These are phyloP conservation scores for Exophiala alcalophila DNA, from an alignment of 2,329 filamentous ascomycete genomes.

Conservation along the genomic window DNA sequence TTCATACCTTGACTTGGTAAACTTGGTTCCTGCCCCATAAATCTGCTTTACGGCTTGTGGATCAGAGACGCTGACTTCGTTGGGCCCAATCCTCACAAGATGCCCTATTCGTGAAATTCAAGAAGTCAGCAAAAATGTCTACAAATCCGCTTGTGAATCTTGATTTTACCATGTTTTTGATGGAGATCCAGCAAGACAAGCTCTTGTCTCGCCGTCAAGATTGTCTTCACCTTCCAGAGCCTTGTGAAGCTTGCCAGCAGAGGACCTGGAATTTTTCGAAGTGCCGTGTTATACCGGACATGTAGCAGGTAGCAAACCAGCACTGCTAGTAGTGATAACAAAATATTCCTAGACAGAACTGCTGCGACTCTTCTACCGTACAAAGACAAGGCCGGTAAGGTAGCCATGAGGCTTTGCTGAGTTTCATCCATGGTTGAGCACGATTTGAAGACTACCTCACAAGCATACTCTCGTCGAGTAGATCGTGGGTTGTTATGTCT, in stretches of 20 bases:
- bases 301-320: too few relatives aligned
- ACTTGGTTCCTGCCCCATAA: slow-evolving; percentile 53
- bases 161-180: slow-evolving; percentile 67
- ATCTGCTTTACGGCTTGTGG: slow-evolving; percentile 70
- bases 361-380: too few relatives aligned
- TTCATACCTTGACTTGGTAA: slow-evolving; percentile 8
- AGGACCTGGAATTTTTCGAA: slow-evolving; percentile 68
- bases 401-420: too few relatives aligned
- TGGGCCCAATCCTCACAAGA: slow-evolving; percentile 71
- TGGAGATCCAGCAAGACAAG: slow-evolving; percentile 66
- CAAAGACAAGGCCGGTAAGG: too few relatives aligned
- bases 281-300: too few relatives aligned
- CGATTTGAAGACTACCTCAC: too few relatives aligned
- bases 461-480: too few relatives aligned
- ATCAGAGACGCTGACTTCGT: slow-evolving; percentile 68
- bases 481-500: too few relatives aligned
- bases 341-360: too few relatives aligned
- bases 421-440: too few relatives aligned
- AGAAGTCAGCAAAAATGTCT: slow-evolving; percentile 32
- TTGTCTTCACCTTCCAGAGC: slow-evolving; percentile 68
- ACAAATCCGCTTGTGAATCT: too few relatives aligned
- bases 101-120: slow-evolving; percentile 41
- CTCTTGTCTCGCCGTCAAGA: slow-evolving; percentile 61
- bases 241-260: slow-evolving; percentile 65
- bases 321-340: too few relatives aligned